phyloP scores from a whole-genome alignment of 345 rosid species.

The Sonneratia alba region DNA sequence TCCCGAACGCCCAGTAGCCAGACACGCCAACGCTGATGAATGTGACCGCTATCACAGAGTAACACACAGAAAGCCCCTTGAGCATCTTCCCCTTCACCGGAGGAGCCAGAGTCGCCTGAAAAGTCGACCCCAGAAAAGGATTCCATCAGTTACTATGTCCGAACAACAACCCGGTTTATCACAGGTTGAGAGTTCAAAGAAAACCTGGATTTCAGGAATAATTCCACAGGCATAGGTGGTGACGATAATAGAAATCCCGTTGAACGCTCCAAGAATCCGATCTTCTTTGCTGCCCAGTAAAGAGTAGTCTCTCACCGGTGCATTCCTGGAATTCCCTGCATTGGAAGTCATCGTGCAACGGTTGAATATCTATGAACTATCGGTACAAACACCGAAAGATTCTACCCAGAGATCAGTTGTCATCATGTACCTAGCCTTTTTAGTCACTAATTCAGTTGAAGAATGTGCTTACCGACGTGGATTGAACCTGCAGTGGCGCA shows the following conservation, averaged over 20 bases:
- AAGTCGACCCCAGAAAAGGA: background rate
- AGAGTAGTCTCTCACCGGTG: conserved; percentile 36
- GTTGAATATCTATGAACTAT: too few species aligned
- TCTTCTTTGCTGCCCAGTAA: conserved; percentile 20
- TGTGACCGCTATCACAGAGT: conserved; percentile 24
- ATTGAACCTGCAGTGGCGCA: conserved; percentile 33
- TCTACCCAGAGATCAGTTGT: too few species aligned
- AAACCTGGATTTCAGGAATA: conserved; percentile 58
- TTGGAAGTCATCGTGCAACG: background rate
- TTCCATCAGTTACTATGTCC: too few species aligned
- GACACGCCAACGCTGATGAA: conserved; percentile 38
- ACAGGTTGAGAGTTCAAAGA: background rate
- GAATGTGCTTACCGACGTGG: conserved; percentile 22
- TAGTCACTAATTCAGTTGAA: background rate
- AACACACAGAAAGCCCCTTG: conserved; percentile 46
- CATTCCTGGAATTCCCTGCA: conserved; percentile 35
- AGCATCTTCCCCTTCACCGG: conserved; percentile 60
- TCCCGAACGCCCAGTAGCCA: conserved; percentile 59
- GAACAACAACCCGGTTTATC: background rate
- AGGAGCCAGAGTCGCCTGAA: conserved; percentile 45
- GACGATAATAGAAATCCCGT: conserved; percentile 39
- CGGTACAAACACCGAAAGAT: too few species aligned
- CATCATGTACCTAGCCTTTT: too few species aligned
- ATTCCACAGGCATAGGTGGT: conserved; percentile 48
- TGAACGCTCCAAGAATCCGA: conserved; percentile 28